These are phyloP conservation scores for Colletotrichum sp. DNA, from an alignment of 2,329 filamentous ascomycete species.

Conservation along the genomic window DNA sequence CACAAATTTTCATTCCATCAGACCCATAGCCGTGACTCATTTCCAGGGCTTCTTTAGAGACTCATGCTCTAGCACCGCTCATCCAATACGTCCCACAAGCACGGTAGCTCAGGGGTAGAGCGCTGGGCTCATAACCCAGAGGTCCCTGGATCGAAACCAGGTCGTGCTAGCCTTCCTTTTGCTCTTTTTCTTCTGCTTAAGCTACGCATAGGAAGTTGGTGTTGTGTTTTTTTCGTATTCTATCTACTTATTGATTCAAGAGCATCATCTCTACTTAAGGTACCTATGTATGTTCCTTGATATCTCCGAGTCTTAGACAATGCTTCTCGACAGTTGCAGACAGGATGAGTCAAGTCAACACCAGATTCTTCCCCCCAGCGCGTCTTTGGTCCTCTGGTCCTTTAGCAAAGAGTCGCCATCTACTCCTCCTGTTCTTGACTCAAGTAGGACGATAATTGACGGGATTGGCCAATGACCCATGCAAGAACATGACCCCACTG, in stretches of 20 bases:
- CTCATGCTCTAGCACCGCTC: not conserved
- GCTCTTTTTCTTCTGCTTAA: not conserved
- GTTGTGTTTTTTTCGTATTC: not conserved
- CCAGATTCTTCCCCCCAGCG: not conserved
- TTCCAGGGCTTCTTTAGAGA: not conserved
- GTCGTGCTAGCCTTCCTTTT: constrained; percentile 3
- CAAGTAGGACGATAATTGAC: not conserved
- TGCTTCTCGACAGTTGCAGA: not conserved
- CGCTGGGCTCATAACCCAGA: constrained; percentile 20
- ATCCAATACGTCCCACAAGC: not conserved
- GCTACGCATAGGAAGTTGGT: not conserved
- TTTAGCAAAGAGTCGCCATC: not conserved
- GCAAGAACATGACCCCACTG: not conserved
- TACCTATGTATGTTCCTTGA: not conserved
- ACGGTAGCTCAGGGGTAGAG: constrained; percentile 20
- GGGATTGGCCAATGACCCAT: not conserved
- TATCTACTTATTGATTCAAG: rapidly evolving
- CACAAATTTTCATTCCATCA: not conserved
- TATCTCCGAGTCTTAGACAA: not conserved
- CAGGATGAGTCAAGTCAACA: not conserved
- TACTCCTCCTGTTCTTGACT: not conserved
- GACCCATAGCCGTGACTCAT: not conserved
- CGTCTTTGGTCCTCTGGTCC: not conserved
- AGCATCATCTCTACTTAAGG: not conserved
- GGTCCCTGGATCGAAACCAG: constrained; percentile 19